Percentiles rank a stretch among this genome's conserved stretches.
Evolutionary conservation across 164 flowering plant genomes (phyloP).

Genomic region (Magnolia sinica): DNA sequence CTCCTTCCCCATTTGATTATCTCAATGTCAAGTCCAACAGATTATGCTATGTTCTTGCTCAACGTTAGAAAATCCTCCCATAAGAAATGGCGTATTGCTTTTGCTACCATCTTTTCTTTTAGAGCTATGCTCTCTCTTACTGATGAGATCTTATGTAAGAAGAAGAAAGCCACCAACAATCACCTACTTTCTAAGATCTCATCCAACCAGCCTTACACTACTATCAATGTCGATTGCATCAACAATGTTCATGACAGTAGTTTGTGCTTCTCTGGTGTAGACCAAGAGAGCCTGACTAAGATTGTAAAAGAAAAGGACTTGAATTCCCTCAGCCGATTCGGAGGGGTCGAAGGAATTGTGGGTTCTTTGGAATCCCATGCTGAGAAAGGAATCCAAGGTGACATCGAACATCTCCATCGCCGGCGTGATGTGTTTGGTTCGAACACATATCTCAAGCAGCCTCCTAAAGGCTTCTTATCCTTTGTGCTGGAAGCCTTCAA

Average conservation of each 20-base stretch:
- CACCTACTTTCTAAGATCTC: background rate
- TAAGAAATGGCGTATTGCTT: background rate
- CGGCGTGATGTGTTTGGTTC: slow-evolving; percentile 40
- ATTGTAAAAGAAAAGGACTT: slow-evolving; percentile 37
- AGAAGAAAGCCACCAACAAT: background rate
- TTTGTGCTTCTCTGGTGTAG: slow-evolving; percentile 2
- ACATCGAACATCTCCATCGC: slow-evolving; percentile 17
- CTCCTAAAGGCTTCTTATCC: slow-evolving; percentile 27
- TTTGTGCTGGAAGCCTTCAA: slow-evolving; percentile 44
- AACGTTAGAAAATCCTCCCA: background rate
- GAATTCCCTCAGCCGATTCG: slow-evolving; percentile 21
- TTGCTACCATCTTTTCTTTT: background rate
- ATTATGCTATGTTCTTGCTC: background rate
- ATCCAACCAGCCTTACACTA: slow-evolving; percentile 4
- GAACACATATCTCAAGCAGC: slow-evolving; percentile 37
- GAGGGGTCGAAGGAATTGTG: slow-evolving; percentile 39
- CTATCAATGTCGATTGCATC: slow-evolving; percentile 6
- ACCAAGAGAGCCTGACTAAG: slow-evolving; percentile 20
- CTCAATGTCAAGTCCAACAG: background rate
- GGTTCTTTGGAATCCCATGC: slow-evolving; percentile 29
- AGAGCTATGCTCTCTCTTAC: slow-evolving; percentile 28
- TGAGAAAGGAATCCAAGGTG: slow-evolving; percentile 40
- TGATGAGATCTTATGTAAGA: slow-evolving; percentile 15
- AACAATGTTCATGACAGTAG: background rate
- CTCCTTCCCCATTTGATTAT: too few species aligned